Conservation (phyloP, 306 rosid genomes). For the Quercus berberidifolia region DNA sequence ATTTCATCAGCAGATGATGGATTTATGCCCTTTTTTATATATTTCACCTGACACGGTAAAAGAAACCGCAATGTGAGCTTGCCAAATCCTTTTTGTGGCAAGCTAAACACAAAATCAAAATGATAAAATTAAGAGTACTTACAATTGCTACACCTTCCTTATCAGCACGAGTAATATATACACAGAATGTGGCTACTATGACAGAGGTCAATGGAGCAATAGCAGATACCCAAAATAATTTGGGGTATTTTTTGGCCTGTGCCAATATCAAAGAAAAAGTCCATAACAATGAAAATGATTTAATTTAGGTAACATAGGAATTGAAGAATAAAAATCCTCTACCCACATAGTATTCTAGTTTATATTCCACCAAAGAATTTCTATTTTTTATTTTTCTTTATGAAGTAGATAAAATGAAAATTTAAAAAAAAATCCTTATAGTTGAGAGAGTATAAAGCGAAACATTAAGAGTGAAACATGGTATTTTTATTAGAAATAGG, state of each 20-base stretch:
- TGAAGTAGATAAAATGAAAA: too few species aligned
- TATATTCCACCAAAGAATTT: too few species aligned
- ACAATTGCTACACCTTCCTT: conserved; percentile 68
- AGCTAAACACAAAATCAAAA: background rate
- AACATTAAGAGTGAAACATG: too few species aligned
- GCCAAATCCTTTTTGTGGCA: background rate
- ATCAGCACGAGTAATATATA: conserved; percentile 67
- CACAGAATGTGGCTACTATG: conserved; percentile 61
- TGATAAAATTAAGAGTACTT: conserved; percentile 22
- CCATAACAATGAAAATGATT: background rate
- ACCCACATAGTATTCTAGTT: too few species aligned
- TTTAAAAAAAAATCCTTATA: too few species aligned
- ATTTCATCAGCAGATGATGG: conserved; percentile 58
- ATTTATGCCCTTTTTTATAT: conserved; percentile 55
- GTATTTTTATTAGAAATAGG: background rate
- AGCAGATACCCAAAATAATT: conserved; percentile 77
- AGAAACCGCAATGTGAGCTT: background rate
- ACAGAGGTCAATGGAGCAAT: conserved; percentile 80
- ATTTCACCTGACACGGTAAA: conserved; percentile 45
- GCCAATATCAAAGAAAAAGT: conserved; percentile 1
- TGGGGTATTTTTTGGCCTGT: conserved; percentile 67
- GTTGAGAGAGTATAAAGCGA: too few species aligned
- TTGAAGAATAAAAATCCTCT: too few species aligned
- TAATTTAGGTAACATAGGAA: too few species aligned
- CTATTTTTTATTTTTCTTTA: too few species aligned